Conservation (phyloP, 805 yeast genomes). For the Schizosaccharomyces lindneri region DNA sequence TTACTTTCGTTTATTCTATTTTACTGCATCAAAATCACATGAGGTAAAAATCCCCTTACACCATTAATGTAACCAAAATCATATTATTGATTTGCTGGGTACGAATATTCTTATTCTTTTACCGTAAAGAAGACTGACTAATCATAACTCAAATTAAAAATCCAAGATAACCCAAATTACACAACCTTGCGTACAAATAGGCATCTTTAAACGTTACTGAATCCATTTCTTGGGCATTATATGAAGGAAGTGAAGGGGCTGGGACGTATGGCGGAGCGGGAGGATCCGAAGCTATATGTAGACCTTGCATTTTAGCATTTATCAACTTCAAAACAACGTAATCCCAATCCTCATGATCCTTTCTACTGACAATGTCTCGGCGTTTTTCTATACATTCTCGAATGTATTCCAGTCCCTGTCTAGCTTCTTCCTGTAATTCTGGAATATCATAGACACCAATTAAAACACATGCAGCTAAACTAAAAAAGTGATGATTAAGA, state of each 20-base stretch:
- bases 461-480: slow-evolving; percentile 7
- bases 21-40: too few relatives aligned
- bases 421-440: slow-evolving; percentile 8
- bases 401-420: slow-evolving; percentile 5
- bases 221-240: not conserved
- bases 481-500: slow-evolving; percentile 9
- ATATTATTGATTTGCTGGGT: not conserved
- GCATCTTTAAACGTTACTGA: not conserved
- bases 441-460: slow-evolving; percentile 6
- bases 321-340: not conserved
- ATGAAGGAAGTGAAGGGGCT: not conserved
- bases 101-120: too few relatives aligned
- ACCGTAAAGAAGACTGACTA: not conserved
- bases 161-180: not conserved
- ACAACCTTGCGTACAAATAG: not conserved
- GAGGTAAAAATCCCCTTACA: not conserved
- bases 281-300: not conserved
- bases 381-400: slow-evolving; percentile 1
- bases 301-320: not conserved
- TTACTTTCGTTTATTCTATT: too few relatives aligned
- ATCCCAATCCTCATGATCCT: slow-evolving; percentile 1
- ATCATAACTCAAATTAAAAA: not conserved
- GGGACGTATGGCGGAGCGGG: not conserved
- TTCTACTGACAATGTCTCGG: not conserved
- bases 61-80: not conserved